A percentile compares a stretch with the other conserved stretches of the same genome.
These are phyloP conservation scores for Amanita pallidorosea DNA, from an alignment of 768 basidiomycete species.

Conservation along the genomic window DNA sequence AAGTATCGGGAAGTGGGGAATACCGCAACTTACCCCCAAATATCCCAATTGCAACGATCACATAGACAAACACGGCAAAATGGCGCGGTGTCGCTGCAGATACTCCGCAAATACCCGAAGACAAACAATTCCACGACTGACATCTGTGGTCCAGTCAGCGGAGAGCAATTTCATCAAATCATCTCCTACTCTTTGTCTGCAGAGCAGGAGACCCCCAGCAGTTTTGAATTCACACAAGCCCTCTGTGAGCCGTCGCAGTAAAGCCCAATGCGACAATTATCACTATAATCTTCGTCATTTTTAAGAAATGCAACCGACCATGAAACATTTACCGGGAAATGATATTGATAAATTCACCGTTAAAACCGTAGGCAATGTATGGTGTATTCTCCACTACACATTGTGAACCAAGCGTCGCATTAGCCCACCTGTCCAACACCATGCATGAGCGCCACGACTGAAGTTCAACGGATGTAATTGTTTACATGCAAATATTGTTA, in stretches of 20 bases:
- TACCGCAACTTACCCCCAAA: constrained; percentile 46
- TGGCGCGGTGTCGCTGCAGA: constrained; percentile 50
- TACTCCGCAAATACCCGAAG: constrained; percentile 49
- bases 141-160: constrained; percentile 36
- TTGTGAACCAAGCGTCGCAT: constrained; percentile 48
- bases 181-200: constrained; percentile 36
- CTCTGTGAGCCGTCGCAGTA: constrained; percentile 62
- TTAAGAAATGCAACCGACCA: neutral
- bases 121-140: constrained; percentile 61
- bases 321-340: constrained; percentile 55
- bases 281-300: constrained; percentile 25
- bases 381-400: constrained; percentile 74
- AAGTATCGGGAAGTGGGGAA: neutral
- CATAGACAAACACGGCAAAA: constrained; percentile 60
- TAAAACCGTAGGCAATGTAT: constrained; percentile 58
- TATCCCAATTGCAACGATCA: constrained; percentile 60
- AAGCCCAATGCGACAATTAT: constrained; percentile 60
- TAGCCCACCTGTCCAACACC: constrained; percentile 52
- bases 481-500: constrained; percentile 75
- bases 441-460: neutral
- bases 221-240: constrained; percentile 50
- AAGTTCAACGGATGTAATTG: constrained; percentile 9
- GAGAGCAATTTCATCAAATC: neutral
- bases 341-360: constrained; percentile 60
- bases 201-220: constrained; percentile 45